Conservation (phyloP, 139 green algal genomes). For the Haematococcus lacustris region DNA sequence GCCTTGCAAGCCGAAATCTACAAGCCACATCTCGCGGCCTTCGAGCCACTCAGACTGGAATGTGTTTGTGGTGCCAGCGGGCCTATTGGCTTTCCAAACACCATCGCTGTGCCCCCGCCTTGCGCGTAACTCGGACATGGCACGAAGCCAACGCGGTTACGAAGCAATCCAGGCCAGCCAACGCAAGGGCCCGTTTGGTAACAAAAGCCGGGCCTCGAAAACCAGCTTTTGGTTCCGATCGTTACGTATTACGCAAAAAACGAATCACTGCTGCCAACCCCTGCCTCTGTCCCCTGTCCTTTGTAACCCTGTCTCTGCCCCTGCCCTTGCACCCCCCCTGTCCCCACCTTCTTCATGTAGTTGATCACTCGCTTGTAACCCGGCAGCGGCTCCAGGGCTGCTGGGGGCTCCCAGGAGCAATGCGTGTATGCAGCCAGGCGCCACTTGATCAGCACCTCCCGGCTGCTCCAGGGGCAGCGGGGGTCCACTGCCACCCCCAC, state of each 20-base stretch:
- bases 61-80: too few species aligned
- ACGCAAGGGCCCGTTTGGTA: too few species aligned
- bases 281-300: background rate
- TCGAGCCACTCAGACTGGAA: too few species aligned
- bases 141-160: too few species aligned
- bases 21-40: too few species aligned
- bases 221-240: background rate
- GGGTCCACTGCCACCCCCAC: conserved; percentile 23
- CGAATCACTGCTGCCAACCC: background rate
- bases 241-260: background rate
- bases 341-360: conserved; percentile 61
- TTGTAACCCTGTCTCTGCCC: background rate
- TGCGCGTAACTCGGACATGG: too few species aligned
- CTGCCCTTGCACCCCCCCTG: background rate
- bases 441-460: conserved; percentile 93
- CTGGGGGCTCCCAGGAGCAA: conserved; percentile 69
- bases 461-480: conserved; percentile 44
- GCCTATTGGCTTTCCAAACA: too few species aligned
- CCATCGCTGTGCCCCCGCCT: too few species aligned
- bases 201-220: too few species aligned
- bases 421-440: conserved; percentile 76
- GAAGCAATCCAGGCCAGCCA: background rate
- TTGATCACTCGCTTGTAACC: conserved; percentile 90
- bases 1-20: too few species aligned
- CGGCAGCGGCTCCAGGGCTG: conserved; percentile 50